Base-by-base conservation (phyloP, 1,139 yeast species). In the Casaregolazyma suthepensis region DNA sequence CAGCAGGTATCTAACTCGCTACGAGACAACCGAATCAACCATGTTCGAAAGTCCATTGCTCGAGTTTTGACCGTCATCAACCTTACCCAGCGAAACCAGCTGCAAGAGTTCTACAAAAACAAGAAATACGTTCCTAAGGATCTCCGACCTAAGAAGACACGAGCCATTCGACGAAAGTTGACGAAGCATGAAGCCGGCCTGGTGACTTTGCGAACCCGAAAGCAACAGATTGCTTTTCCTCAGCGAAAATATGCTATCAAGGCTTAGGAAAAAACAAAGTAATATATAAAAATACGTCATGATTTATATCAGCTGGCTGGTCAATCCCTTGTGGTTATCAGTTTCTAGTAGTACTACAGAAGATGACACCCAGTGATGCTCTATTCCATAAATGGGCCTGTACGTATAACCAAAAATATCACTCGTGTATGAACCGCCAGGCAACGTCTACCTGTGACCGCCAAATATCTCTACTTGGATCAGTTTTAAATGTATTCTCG, bases 81-180 rank as follows among this genome's bases (percentile, higher is more conserved):
- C 93, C 83, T 84, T 72, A 89, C 87, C 82, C 96, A 90, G 81
- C 91, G 99, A 81, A 91, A 86, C 66, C 85, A 87, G 69, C 96
- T 89, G 75, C 88, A 88, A 78, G 95, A 87, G 74, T 86, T 87
- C 83, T 91, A 90, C 93, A 63, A 66, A 66, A 96, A 91, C 79
- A 90, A 90, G 85, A 91, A 90, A 81, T 87, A 84, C 85, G 82
- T 85, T 76, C 99, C 99, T 82, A 91, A 91, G 83, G 98, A 91
- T 77, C 85, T 93, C 80, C 93, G 98, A 82, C 96, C 89, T 72
- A 93, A 93, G 91, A 88, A 93, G 87, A 93, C 99, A 79, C 93
- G 98, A 85, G 98, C 99, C 77, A 80, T 93, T 78, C 91, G 99
- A 87, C 89, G 98, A 84, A 83, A 85, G 76, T 84, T 93, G 75